Conservation (phyloP, 2,329 filamentous ascomycete genomes). For the Didymella segeticola region DNA sequence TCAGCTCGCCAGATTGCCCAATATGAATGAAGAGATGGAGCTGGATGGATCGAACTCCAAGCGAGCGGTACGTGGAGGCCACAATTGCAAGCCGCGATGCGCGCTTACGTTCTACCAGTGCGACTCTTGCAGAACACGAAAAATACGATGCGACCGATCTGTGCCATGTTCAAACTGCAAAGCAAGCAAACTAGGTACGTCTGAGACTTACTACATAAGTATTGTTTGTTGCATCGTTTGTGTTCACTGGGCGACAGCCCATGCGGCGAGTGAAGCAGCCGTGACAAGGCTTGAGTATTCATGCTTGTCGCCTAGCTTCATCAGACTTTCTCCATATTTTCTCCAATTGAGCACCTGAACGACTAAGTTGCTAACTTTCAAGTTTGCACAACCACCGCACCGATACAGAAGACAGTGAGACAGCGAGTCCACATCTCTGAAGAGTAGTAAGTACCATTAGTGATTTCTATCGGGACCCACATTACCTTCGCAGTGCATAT, state of each 20-base stretch:
- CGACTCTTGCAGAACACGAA: constrained; percentile 44
- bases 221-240: background rate
- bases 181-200: constrained; percentile 46
- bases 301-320: background rate
- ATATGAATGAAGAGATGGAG: constrained; percentile 46
- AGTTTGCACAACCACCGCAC: constrained; percentile 44
- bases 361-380: constrained; percentile 14
- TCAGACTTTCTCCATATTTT: background rate
- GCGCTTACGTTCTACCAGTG: constrained; percentile 31
- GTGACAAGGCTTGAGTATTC: too few relatives aligned
- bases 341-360: background rate
- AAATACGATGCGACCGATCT: constrained; percentile 44
- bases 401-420: constrained; percentile 39
- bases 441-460: constrained; percentile 41
- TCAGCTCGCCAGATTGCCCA: constrained; percentile 18
- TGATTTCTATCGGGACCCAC: background rate
- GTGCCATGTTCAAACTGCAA: constrained; percentile 48
- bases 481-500: too few relatives aligned
- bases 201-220: background rate
- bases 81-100: background rate
- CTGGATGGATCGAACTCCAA: constrained; percentile 37
- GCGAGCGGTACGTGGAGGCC: constrained; percentile 36
- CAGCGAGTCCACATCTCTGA: constrained; percentile 48
- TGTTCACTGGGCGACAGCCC: too few relatives aligned
- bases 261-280: too few relatives aligned